Conservation (phyloP, 805 yeast genomes). For the Scheffersomyces amazonensis region DNA sequence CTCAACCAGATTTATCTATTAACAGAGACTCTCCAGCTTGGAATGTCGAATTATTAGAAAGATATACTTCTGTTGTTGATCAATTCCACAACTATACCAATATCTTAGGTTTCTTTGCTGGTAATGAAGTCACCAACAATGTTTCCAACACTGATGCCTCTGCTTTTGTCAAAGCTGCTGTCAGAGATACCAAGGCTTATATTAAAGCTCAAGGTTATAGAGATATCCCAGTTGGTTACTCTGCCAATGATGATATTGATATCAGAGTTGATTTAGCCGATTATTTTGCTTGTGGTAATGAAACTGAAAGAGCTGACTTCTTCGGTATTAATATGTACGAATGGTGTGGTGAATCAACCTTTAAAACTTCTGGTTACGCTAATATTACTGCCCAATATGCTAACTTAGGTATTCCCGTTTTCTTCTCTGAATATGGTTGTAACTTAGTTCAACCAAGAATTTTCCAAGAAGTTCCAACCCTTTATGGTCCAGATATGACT, state of each 20-base stretch:
- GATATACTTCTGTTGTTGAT: conserved; percentile 72
- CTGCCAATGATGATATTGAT: conserved; percentile 70
- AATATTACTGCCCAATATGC: conserved; percentile 62
- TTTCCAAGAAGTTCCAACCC: conserved; percentile 67
- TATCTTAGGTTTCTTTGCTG: conserved; percentile 79
- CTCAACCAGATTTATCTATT: conserved; percentile 65
- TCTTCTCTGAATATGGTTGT: conserved; percentile 85
- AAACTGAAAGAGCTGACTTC: conserved; percentile 66
- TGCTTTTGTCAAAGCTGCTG: conserved; percentile 79
- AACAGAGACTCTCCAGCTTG: conserved; percentile 63
- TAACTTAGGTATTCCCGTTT: conserved; percentile 66
- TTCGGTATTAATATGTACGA: conserved; percentile 88
- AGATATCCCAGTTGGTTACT: conserved; percentile 75
- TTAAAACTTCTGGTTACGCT: conserved; percentile 59
- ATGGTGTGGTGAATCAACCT: conserved; percentile 75
- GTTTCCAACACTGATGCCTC: conserved; percentile 68
- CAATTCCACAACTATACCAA: conserved; percentile 66
- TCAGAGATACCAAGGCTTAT: conserved; percentile 73
- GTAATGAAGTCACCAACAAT: conserved; percentile 79
- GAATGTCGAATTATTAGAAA: conserved; percentile 57
- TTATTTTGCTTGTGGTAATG: conserved; percentile 73
- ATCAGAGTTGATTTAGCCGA: conserved; percentile 70
- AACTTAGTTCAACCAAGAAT: conserved; percentile 65
- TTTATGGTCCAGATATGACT: conserved; percentile 69
- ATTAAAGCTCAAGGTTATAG: conserved; percentile 60